These are phyloP conservation scores for Centaurea solstitialis DNA, from an alignment of 129 eudicot species.

Conservation along the genomic window DNA sequence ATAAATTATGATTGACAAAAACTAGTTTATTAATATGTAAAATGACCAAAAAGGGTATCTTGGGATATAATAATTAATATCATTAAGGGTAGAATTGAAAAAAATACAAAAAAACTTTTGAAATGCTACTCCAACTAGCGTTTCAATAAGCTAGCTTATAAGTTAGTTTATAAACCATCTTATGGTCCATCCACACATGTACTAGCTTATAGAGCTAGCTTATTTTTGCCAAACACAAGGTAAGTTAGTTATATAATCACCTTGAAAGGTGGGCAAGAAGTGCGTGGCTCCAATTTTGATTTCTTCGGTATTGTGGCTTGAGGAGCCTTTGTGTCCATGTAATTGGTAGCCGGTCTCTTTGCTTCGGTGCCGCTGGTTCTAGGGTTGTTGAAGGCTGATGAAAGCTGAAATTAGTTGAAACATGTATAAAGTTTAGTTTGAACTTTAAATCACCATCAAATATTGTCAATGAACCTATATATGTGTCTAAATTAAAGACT, in stretches of 20 bases:
- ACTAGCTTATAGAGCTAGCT: too few species aligned
- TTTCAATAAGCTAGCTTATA: too few species aligned
- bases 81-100: too few species aligned
- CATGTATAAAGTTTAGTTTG: slow-evolving; percentile 17
- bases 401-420: slow-evolving; percentile 36
- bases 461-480: slow-evolving; percentile 7
- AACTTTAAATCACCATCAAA: slow-evolving; percentile 27
- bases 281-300: slow-evolving; percentile 71
- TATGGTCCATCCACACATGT: too few species aligned
- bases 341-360: slow-evolving; percentile 51
- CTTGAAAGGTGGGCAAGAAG: slow-evolving; percentile 89
- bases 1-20: too few species aligned
- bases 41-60: too few species aligned
- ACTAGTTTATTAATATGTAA: too few species aligned
- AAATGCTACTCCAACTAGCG: too few species aligned
- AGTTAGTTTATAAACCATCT: too few species aligned
- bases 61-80: too few species aligned
- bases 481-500: slow-evolving; percentile 25
- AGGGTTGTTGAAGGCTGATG: slow-evolving; percentile 52
- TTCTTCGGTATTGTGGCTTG: slow-evolving; percentile 54
- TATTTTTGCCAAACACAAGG: too few species aligned
- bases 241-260: slow-evolving; percentile 26
- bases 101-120: too few species aligned
- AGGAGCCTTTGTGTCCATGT: slow-evolving; percentile 57
- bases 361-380: slow-evolving; percentile 48